Conservation (phyloP, 164 flowering plant species). For the Vitis cinerea region DNA sequence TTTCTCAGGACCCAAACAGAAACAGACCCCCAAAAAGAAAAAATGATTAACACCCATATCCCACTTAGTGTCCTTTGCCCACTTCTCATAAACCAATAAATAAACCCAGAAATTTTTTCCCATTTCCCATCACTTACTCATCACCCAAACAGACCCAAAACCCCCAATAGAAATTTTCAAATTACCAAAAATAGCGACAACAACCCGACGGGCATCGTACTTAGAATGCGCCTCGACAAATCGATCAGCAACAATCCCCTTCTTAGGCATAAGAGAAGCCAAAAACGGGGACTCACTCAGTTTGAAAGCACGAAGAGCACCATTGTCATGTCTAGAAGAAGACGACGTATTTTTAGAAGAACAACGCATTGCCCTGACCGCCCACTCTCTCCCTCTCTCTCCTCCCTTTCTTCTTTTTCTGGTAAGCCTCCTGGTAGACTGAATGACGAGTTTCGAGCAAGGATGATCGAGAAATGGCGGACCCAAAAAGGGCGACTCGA, state of each 20-base stretch:
- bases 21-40: no score
- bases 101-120: neutral
- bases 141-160: neutral
- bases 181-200: conserved; percentile 85
- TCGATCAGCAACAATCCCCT: conserved; percentile 76
- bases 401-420: neutral
- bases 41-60: no score
- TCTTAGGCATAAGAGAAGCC: conserved; percentile 89
- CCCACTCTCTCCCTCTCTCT: neutral
- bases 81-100: neutral
- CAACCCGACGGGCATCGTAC: conserved; percentile 69
- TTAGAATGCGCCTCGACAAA: conserved; percentile 62
- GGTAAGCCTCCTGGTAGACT: neutral
- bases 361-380: conserved; percentile 60
- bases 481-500: no score
- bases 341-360: conserved; percentile 8
- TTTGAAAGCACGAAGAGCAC: conserved; percentile 42
- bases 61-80: neutral
- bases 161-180: neutral
- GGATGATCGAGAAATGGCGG: no score
- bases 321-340: conserved; percentile 27
- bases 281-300: conserved; percentile 71
- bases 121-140: neutral
- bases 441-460: neutral
- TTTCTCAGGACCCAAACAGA: no score